A percentile compares a stretch with the other conserved stretches of the same genome.
Conservation (phyloP, 1,139 yeast species). For the Suhomyces anneliseae region DNA sequence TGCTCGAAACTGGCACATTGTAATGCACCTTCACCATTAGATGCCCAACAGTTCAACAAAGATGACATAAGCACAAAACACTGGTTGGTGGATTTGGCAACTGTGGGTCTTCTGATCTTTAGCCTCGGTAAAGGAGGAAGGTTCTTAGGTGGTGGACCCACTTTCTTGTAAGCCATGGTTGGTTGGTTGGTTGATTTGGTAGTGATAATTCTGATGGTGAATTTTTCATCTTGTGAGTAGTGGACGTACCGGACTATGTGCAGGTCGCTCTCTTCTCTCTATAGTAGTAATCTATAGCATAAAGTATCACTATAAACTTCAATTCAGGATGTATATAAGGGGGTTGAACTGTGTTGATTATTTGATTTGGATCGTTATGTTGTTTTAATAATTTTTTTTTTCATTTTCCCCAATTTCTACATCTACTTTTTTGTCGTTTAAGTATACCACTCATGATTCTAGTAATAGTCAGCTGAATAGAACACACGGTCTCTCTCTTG, state of each 20-base stretch:
- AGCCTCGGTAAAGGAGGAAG: constrained; percentile 78
- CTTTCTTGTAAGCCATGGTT: constrained; percentile 31
- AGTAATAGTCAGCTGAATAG: too few relatives aligned
- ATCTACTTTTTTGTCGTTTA: too few relatives aligned
- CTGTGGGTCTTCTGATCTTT: constrained; percentile 65
- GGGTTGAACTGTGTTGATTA: too few relatives aligned
- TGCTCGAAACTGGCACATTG: constrained; percentile 64
- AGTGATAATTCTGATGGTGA: constrained; percentile 2
- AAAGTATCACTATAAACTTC: too few relatives aligned
- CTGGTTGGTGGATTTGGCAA: constrained; percentile 60
- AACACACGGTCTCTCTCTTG: too few relatives aligned
- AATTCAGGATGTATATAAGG: too few relatives aligned
- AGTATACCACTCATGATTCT: too few relatives aligned
- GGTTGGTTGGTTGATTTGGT: background rate
- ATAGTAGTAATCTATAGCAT: background rate
- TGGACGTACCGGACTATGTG: constrained; percentile 1
- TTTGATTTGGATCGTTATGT: too few relatives aligned
- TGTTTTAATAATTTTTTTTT: too few relatives aligned
- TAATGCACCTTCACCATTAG: constrained; percentile 80
- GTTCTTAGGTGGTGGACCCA: constrained; percentile 30
- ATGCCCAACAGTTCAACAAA: constrained; percentile 92
- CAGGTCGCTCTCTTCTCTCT: background rate
- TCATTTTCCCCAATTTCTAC: too few relatives aligned
- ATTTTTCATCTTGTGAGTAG: constrained; percentile 1
- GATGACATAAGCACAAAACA: constrained; percentile 84